These are phyloP conservation scores for Hemerocallis citrina DNA, from an alignment of 106 monocot species.

Conservation along the genomic window DNA sequence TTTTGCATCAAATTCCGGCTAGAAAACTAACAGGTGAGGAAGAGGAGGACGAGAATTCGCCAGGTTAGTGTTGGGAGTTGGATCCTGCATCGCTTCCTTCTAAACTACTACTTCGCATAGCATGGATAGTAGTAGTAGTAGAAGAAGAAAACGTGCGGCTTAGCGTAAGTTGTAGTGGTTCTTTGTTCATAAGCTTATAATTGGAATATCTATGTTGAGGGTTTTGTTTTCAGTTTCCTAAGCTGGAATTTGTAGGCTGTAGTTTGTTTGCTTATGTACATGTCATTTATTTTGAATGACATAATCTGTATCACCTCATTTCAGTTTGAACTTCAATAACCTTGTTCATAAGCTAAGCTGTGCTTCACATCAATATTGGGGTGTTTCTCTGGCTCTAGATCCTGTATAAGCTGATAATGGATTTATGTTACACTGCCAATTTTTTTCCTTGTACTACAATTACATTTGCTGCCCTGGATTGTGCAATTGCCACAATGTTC, in stretches of 20 bases:
- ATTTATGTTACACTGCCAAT: not conserved
- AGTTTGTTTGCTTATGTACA: no score
- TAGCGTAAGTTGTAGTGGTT: no score
- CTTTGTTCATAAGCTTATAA: not conserved
- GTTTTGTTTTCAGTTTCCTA: not conserved
- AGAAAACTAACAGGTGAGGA: conserved; percentile 41
- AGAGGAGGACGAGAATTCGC: conserved; percentile 30
- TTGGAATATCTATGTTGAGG: no score
- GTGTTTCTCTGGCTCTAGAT: not conserved
- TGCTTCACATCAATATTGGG: not conserved
- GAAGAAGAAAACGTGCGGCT: conserved; percentile 3
- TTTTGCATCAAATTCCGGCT: conserved; percentile 91
- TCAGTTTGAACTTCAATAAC: no score
- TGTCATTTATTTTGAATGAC: no score
- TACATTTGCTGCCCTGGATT: no score
- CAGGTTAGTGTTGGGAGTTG: conserved; percentile 84
- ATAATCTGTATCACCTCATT: no score
- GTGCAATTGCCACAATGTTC: no score
- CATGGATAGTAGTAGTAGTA: no score
- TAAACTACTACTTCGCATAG: conserved; percentile 43
- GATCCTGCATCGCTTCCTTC: conserved; percentile 87
- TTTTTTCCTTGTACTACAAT: not conserved
- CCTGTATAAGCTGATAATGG: not conserved
- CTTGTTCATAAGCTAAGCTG: no score
- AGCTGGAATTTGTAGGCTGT: no score